Evolutionary conservation across 2,329 filamentous ascomycete species (phyloP).

Genomic region (Phialophora chinensis): DNA sequence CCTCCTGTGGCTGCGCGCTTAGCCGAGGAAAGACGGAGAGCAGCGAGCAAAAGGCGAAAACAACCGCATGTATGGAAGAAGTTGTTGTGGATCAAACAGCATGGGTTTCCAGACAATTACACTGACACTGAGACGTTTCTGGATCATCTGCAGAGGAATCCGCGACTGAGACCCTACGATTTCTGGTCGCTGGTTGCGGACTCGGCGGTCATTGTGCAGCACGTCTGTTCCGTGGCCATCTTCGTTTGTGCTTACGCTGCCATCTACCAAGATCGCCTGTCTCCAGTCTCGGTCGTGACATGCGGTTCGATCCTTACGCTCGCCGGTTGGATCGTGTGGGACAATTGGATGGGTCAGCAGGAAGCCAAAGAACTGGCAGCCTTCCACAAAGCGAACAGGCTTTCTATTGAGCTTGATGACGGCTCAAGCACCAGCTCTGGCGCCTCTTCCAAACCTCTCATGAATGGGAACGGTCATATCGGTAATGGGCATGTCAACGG

Average conservation of each 20-base stretch:
- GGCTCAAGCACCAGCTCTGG: conserved; percentile 50
- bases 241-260: conserved; percentile 93
- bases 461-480: conserved; percentile 42
- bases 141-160: conserved; percentile 93
- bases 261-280: conserved; percentile 86
- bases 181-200: conserved; percentile 97
- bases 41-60: conserved; percentile 69
- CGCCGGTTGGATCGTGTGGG: conserved; percentile 88
- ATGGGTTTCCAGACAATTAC: conserved; percentile 92
- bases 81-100: conserved; percentile 93
- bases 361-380: conserved; percentile 51
- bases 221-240: conserved; percentile 91
- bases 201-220: conserved; percentile 94
- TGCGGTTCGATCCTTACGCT: conserved; percentile 84
- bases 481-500: conserved; percentile 42
- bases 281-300: conserved; percentile 84
- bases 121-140: conserved; percentile 97
- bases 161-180: conserved; percentile 90
- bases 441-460: conserved; percentile 44
- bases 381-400: conserved; percentile 39
- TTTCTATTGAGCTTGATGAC: conserved; percentile 40
- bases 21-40: conserved; percentile 58
- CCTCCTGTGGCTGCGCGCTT: conserved; percentile 45
- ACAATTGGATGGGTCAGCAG: conserved; percentile 82
- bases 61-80: conserved; percentile 88